Conservation (phyloP, 139 green algal species). For the Coelastrella sp. region DNA sequence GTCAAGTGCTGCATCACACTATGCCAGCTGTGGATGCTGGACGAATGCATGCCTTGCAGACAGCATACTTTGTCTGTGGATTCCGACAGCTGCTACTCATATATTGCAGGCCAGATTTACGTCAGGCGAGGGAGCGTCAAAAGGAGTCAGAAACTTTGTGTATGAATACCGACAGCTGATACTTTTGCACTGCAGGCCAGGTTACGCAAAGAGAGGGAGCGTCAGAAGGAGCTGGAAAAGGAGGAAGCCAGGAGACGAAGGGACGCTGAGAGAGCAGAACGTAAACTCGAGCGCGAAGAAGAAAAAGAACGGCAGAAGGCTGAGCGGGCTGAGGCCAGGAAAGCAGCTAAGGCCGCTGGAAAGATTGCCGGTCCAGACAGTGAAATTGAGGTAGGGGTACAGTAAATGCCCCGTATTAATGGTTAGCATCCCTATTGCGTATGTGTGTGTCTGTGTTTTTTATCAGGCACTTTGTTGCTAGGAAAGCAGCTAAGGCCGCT, state of each 20-base stretch:
- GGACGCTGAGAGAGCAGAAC: not conserved
- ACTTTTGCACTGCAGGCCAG: not conserved
- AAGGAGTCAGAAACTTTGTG: too few species aligned
- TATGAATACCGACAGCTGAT: too few species aligned
- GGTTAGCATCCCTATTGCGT: too few species aligned
- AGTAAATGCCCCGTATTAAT: too few species aligned
- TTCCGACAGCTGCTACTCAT: too few species aligned
- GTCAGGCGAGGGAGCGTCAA: too few species aligned
- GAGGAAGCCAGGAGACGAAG: not conserved
- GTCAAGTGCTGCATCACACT: too few species aligned
- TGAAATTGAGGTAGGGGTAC: not conserved
- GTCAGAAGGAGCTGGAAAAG: not conserved
- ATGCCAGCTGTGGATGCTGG: not conserved
- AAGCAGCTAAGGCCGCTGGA: not conserved
- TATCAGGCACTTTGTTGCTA: not conserved
- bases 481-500: not conserved
- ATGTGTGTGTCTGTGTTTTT: too few species aligned
- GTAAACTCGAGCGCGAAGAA: not conserved
- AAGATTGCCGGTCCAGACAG: not conserved
- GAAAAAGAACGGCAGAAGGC: not conserved
- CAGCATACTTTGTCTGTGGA: too few species aligned
- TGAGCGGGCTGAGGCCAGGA: not conserved
- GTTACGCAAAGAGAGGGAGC: not conserved
- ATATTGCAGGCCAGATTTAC: too few species aligned
- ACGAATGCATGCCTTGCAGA: not conserved